Base-by-base conservation (phyloP, 495 filamentous ascomycete species). In the Durotheca rogersii region DNA sequence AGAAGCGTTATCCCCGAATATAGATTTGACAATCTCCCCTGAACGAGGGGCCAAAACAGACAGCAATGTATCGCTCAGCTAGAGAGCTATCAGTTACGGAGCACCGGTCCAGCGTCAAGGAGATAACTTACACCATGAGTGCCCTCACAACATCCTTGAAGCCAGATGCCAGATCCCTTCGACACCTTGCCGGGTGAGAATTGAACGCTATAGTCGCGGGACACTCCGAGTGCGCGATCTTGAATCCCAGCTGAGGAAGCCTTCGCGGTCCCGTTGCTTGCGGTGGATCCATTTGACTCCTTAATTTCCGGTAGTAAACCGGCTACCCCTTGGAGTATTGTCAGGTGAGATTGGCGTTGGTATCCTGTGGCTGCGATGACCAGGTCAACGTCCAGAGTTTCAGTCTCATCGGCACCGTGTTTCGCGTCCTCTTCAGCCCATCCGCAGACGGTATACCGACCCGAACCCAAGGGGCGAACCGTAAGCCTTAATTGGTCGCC, bases 121-220 rank as follows among this genome's bases (percentile, higher is more conserved):
- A 41, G 19, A 10, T 41, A 17, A 80, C 84, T 80, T 75, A 90
- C 86, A 27, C 93, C 93, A 65, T 96, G 93, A 19, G 89, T 95
- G 49, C 76, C 81, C 70, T 98, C 90, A 60, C 90, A 93, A 67
- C 90, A 96, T 1, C 93, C 93, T 69, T 96, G 93, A 51, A 98
- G 74, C 90, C 89, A 98, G 23, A 96, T 78, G 7, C 90, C 90
- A n/a, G 72, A 75, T 1, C 70, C 73, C 6, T 81, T 78, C 10
- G 84, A 74, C 19, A 96, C 85, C 51, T 80, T 79, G 17, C 76
- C 80, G 6, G 75, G 70, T 17, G 82, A 75, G 55, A 91, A 86
- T 18, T 78, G 67, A 2, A 96, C 80, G 9, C 76, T 74, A 64
- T 98, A 98, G 65, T 96, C 76, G 34, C 92, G 77, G 6, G 45